Evolutionary conservation across 257 asterid genomes (phyloP), one percentile per base, ranked within the genome.

Genomic region (Mitragyna speciosa): DNA sequence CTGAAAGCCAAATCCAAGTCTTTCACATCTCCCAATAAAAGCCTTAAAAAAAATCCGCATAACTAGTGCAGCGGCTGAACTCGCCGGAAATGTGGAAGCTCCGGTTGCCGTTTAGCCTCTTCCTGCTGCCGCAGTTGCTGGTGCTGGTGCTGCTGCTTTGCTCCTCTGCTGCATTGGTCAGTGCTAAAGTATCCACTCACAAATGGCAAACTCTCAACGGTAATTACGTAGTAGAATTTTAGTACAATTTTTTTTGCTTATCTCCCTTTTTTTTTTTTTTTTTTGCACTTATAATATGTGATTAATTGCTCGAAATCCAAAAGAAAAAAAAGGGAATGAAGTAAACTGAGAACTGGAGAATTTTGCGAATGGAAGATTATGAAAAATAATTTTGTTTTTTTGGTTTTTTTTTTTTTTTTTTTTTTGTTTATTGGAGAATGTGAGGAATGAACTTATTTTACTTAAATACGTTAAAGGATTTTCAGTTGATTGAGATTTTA

Each of bases 131-230:
- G 41, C 41, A 36, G 41, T 4, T 36, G 41, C 41, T n/a, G n/a
- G n/a, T n/a, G n/a, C n/a, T n/a, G n/a, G n/a, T n/a, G n/a, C n/a
- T 89, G 48, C 87, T 89, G 82, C 85, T 88, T 78, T 87, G 87
- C 83, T 86, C 85, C 5, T 81, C 83, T 41, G 85, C 70, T 65
- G 90, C 82, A 17, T 86, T 88, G 68, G 93, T 82, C 69, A 81
- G 92, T 76, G 97, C 91, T 80, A 96, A 87, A 82, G 61, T 90
- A 88, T 93, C 98, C 88, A 39, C 76, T 47, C 69, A 83, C 15
- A 83, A 70, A 87, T 94, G 97, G 98, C 87, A 86, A 52, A 94
- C 98, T 43, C 93, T 94, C 33, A 33, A 28, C 39, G 97, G 97
- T 92, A 77, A 78, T 31, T 76, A 26, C 73, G 76, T 48, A 70